phyloP scores from a whole-genome alignment of 129 eudicot species.

The Scalesia atractyloides region DNA sequence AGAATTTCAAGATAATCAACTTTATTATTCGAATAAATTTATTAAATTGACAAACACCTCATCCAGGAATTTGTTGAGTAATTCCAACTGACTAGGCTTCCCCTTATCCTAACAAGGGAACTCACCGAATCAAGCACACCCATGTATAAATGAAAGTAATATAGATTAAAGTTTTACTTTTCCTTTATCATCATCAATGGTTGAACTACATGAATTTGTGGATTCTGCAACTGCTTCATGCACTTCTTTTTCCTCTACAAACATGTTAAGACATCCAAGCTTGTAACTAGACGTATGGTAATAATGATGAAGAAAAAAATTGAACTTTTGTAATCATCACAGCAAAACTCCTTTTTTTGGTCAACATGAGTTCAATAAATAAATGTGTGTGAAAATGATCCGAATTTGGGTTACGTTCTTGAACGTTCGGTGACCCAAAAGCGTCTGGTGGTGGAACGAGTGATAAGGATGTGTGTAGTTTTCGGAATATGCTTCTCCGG shows the following conservation, averaged over 20 bases:
- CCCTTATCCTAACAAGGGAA: constrained; percentile 54
- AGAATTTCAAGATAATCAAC: constrained; percentile 10
- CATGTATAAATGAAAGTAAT: not conserved
- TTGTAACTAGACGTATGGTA: constrained; percentile 6
- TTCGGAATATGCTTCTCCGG: too few relatives aligned
- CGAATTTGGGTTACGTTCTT: too few relatives aligned
- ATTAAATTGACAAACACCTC: constrained; percentile 40
- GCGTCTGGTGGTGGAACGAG: too few relatives aligned
- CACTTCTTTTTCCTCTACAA: constrained; percentile 44
- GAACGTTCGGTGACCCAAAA: too few relatives aligned
- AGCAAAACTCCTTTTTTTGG: constrained; percentile 19
- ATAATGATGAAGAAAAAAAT: constrained; percentile 5
- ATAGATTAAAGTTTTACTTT: constrained; percentile 24
- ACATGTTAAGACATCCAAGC: constrained; percentile 14
- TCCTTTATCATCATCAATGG: constrained; percentile 25
- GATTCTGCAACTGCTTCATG: constrained; percentile 46
- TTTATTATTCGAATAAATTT: not conserved
- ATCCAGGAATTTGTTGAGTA: constrained; percentile 48
- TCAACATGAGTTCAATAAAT: constrained; percentile 23
- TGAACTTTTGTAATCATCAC: not conserved
- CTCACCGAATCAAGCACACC: constrained; percentile 7
- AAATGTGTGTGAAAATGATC: too few relatives aligned
- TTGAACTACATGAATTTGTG: constrained; percentile 30
- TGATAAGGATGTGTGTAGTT: too few relatives aligned
- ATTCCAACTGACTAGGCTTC: constrained; percentile 38